A percentile compares a stretch with the other conserved stretches of the same genome.
phyloP scores from a whole-genome alignment of 2,329 filamentous ascomycete species.

The Colletotrichum plurivorum region DNA sequence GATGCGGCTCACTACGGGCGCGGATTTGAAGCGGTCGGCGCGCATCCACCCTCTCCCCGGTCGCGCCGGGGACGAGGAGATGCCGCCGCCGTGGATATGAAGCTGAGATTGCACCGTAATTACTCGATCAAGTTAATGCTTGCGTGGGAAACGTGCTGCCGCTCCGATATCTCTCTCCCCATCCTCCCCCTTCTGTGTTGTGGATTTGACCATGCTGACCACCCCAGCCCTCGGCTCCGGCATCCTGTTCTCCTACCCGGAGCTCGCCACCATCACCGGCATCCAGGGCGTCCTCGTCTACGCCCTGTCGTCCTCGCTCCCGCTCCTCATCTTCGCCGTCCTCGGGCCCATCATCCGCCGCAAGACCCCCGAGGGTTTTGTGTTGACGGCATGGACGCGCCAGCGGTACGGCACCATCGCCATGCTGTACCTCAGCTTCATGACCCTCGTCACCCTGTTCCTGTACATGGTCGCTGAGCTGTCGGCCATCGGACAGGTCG shows the following conservation, averaged over 20 bases:
- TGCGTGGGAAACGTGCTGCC: constrained; percentile 98
- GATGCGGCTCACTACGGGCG: constrained; percentile 89
- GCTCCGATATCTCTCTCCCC: constrained; percentile 68
- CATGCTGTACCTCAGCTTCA: constrained; percentile 80
- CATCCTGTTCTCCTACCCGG: constrained; percentile 86
- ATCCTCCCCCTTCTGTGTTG: constrained; percentile 45
- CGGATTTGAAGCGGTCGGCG: constrained; percentile 68
- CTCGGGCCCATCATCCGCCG: constrained; percentile 83
- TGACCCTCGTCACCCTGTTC: constrained; percentile 86
- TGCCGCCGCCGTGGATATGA: constrained; percentile 64
- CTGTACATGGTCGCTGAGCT: constrained; percentile 90
- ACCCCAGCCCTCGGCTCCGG: constrained; percentile 83
- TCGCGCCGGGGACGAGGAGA: constrained; percentile 52
- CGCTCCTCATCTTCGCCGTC: constrained; percentile 80
- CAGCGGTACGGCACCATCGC: constrained; percentile 80
- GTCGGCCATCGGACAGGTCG: constrained; percentile 84
- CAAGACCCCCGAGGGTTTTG: constrained; percentile 87
- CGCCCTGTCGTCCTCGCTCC: constrained; percentile 78
- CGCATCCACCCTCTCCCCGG: constrained; percentile 65
- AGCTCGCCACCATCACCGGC: constrained; percentile 83
- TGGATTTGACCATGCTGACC: constrained; percentile 55
- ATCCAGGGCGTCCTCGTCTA: constrained; percentile 86
- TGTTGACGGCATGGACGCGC: constrained; percentile 87
- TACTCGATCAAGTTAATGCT: constrained; percentile 99
- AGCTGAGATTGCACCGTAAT: constrained; percentile 95